Evolutionary conservation across 73 alveolate genomes (phyloP).

Genomic region (Breviolum minutum): DNA sequence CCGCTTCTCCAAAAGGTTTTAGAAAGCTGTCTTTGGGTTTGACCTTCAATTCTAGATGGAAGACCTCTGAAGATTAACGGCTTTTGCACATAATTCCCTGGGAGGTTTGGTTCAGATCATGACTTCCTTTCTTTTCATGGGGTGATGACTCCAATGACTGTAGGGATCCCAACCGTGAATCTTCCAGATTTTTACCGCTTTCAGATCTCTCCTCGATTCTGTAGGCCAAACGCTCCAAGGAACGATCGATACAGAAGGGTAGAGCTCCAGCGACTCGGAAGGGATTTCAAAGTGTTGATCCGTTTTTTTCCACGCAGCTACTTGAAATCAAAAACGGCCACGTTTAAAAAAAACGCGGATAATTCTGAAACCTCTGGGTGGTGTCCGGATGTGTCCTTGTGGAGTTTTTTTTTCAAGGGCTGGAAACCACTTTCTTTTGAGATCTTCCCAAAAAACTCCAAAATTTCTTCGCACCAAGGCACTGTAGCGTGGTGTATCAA

Average conservation of each 20-base stretch:
- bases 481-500: slow-evolving; percentile 85
- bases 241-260: slow-evolving; percentile 89
- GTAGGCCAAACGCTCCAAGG: slow-evolving; percentile 63
- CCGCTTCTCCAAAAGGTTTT: too few species aligned
- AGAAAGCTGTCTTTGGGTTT: too few species aligned
- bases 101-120: too few species aligned
- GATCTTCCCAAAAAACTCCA: background rate
- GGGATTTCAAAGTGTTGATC: background rate
- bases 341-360: background rate
- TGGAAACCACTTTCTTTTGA: background rate
- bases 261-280: slow-evolving; percentile 65
- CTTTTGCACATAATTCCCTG: too few species aligned
- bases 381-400: background rate
- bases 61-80: too few species aligned
- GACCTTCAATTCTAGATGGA: too few species aligned
- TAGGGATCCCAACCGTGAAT: too few species aligned
- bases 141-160: too few species aligned
- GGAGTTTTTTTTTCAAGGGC: background rate
- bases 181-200: too few species aligned
- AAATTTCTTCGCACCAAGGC: background rate
- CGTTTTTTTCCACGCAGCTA: too few species aligned
- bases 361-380: background rate
- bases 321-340: background rate
- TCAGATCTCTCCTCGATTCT: slow-evolving; percentile 56
- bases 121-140: too few species aligned